phyloP scores from a whole-genome alignment of 2,329 filamentous ascomycete species.

The Pseudogymnoascus sp. region DNA sequence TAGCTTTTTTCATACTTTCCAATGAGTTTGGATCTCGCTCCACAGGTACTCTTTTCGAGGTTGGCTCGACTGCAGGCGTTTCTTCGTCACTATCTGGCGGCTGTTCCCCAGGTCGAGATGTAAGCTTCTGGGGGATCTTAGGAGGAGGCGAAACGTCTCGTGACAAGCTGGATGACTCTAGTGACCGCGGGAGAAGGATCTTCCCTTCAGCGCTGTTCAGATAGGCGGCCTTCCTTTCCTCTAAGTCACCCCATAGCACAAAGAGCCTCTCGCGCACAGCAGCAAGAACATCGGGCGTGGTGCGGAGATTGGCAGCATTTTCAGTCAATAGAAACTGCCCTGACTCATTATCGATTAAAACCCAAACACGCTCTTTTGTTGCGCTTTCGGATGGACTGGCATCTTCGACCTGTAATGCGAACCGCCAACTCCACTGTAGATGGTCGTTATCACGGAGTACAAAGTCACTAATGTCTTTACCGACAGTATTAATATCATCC shows the following conservation, averaged over 20 bases:
- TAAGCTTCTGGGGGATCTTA: neutral
- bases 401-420: slow-evolving; percentile 72
- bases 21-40: slow-evolving; percentile 1
- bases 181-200: slow-evolving; percentile 21
- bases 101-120: neutral
- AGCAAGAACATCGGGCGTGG: slow-evolving; percentile 40
- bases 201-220: slow-evolving; percentile 13
- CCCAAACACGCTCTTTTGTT: slow-evolving; percentile 48
- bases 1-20: neutral
- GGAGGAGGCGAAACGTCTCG: slow-evolving; percentile 11
- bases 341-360: slow-evolving; percentile 54
- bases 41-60: neutral
- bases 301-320: slow-evolving; percentile 47
- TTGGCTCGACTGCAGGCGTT: neutral
- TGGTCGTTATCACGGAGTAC: neutral
- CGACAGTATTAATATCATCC: slow-evolving; percentile 23
- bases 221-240: slow-evolving; percentile 53
- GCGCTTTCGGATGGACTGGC: slow-evolving; percentile 33
- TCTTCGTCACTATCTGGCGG: slow-evolving; percentile 13
- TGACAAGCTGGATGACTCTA: slow-evolving; percentile 21
- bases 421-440: slow-evolving; percentile 54
- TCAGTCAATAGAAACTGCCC: slow-evolving; percentile 47
- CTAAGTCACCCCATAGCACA: slow-evolving; percentile 76
- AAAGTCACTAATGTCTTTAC: slow-evolving; percentile 26
- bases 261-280: slow-evolving; percentile 63